Evolutionary conservation across 2,329 filamentous ascomycete species (phyloP).

Genomic region (Botryotinia convoluta): DNA sequence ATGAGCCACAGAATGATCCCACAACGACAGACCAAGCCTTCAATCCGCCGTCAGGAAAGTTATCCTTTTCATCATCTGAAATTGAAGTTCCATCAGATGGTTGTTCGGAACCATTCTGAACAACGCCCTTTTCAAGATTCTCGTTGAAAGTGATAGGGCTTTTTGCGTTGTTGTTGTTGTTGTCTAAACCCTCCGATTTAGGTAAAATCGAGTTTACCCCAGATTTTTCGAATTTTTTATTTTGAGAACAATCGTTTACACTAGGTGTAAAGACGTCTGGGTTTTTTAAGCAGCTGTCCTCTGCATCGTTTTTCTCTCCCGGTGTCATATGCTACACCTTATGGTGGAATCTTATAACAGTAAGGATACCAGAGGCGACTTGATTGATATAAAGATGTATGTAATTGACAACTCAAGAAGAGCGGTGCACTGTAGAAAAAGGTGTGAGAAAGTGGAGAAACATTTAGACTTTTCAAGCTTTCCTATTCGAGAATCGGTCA

Average conservation of each 20-base stretch:
- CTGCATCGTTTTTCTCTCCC: constrained; percentile 17
- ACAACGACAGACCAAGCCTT: constrained; percentile 65
- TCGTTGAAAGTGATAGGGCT: neutral
- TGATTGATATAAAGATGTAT: neutral
- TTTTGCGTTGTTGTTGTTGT: neutral
- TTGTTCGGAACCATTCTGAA: constrained; percentile 11
- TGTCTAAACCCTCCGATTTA: neutral
- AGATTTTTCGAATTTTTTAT: constrained; percentile 1
- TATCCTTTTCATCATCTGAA: constrained; percentile 32
- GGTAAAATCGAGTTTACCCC: neutral
- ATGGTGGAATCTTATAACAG: constrained; percentile 2
- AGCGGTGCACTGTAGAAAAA: neutral
- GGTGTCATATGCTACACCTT: constrained; percentile 18
- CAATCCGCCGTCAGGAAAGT: constrained; percentile 65
- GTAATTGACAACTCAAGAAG: neutral
- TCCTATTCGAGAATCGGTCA: neutral
- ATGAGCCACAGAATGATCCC: constrained; percentile 61
- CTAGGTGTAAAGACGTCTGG: constrained; percentile 3
- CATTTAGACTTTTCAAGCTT: neutral
- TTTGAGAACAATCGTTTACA: constrained; percentile 5
- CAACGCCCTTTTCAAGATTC: constrained; percentile 23
- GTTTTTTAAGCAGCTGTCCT: constrained; percentile 23
- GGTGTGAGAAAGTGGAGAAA: neutral
- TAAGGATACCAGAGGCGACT: neutral
- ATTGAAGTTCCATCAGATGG: constrained; percentile 25